These are phyloP conservation scores for Termitomyces sp. DNA, from an alignment of 768 basidiomycete species.

Conservation along the genomic window DNA sequence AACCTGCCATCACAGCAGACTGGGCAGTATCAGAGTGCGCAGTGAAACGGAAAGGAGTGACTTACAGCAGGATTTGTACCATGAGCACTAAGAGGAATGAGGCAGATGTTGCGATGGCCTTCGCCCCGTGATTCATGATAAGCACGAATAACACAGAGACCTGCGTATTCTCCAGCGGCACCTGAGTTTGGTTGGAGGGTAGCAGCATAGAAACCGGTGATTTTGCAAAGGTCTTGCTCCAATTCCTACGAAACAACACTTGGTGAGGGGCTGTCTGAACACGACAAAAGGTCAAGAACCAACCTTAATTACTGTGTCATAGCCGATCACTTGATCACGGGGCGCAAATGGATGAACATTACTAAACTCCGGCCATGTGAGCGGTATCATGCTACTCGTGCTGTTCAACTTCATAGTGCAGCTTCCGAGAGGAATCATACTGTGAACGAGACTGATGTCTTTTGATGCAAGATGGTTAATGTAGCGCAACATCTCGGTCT, in stretches of 20 bases:
- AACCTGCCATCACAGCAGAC: slow-evolving; percentile 96
- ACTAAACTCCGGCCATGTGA: slow-evolving; percentile 92
- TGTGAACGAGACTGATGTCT: slow-evolving; percentile 90
- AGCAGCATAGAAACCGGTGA: slow-evolving; percentile 95
- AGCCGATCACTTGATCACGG: slow-evolving; percentile 83
- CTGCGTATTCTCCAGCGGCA: slow-evolving; percentile 95
- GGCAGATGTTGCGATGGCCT: slow-evolving; percentile 80
- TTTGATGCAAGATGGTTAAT: slow-evolving; percentile 92
- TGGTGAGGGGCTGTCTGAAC: background rate
- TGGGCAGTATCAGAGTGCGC: slow-evolving; percentile 25
- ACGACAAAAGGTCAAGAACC: background rate
- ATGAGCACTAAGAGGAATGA: slow-evolving; percentile 95
- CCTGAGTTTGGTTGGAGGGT: slow-evolving; percentile 99
- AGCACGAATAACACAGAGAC: slow-evolving; percentile 90
- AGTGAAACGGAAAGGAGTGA: background rate
- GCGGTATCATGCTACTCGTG: slow-evolving; percentile 94
- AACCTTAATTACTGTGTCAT: slow-evolving; percentile 75
- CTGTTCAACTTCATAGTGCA: slow-evolving; percentile 99
- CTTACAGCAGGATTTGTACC: slow-evolving; percentile 97
- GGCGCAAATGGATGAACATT: slow-evolving; percentile 93
- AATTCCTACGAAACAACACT: slow-evolving; percentile 57
- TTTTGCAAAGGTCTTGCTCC: slow-evolving; percentile 83
- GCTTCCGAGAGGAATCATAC: slow-evolving; percentile 94
- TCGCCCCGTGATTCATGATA: slow-evolving; percentile 91
- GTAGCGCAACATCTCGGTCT: slow-evolving; percentile 98